Evolutionary conservation across 1,284 basidiomycete species (phyloP), one percentile per base, ranked within the genome.

Genomic region (Rhizoctonia solani): DNA sequence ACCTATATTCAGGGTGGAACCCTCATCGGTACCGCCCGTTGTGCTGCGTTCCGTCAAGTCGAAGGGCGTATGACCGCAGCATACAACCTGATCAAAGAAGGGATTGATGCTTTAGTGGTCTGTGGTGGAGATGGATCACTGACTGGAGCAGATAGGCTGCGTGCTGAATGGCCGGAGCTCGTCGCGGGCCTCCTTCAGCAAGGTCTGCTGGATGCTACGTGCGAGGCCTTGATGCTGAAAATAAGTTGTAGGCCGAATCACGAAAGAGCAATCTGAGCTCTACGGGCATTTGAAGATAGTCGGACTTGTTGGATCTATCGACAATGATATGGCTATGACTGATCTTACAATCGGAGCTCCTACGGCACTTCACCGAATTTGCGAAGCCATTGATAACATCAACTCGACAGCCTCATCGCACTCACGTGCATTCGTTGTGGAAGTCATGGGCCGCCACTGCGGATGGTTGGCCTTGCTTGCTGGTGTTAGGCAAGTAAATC

Each of bases 321-420:
- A 99, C 80, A 99, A 99, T 75, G 97, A 99, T 77, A 97, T 99
- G 94, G 90, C 92, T 23, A 85, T 97, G 85, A 98, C 96, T 29
- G 95, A 98, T 78, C 79, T 98, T 73, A 99, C 97, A 4, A 98
- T 99, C 73, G 97, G 96, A 53, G 95, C 95, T 0, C 88, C 92
- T 0, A 99, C 96, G 0, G 96, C 97, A 13, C 81, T 99, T 34
- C 93, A 96, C 74, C 87, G 97, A 47, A 99, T 99, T 69, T 98
- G 95, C 77, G 97, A 99, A 78, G 87, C 95, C 16, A 92, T 99
- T 76, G 96, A 99, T 77, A 95, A 94, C 70, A 98, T 99, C 78
- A 96, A 95, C 71, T 96, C 95, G 5, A 99, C 96, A 1, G 96
- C 96, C 11, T 87, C 87, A 67, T 96, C 93, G 59, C 96, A 99